Base-by-base conservation (phyloP, 208 protist species). In the Trypanosoma theileri region DNA sequence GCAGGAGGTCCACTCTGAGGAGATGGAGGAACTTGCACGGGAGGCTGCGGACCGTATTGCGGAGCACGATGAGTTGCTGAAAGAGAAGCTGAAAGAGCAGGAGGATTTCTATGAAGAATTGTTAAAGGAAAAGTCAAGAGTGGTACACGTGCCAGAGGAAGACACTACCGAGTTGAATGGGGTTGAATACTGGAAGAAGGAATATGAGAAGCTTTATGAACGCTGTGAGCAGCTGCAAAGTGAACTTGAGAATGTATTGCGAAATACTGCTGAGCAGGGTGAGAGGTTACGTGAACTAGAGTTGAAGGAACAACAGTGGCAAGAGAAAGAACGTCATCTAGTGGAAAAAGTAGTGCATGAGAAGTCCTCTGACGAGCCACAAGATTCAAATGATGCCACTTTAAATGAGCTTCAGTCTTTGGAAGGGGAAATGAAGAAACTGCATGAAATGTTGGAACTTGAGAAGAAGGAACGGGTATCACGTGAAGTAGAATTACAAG, bases 31-130 rank as follows among this genome's bases (percentile, higher is more conserved):
- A 22, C 53, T 90, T 50, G 71, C 77, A 3, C 72, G 73, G 13
- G 82, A 77, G 41, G 88, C 85, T 3, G 79, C 75, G 6, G 79
- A 79, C 3, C 82, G 73, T 31, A 79, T 94, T 48, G 75, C 73
- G 9, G 83, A 84, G 59, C 46, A 84, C 28, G 84, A 91, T 62
- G 58, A 84, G 44, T 65, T 77, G 45, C 81, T 82, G 48, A 51
- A 52, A 54, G 57, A 69, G 41, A 63, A 74, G 26, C 67, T 82
- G 0, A 68, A 77, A 41, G 71, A 82, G 59, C 61, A 73, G 45
- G 63, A 66, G 53, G 54, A 70, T 13, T 42, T 52, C 59, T 59
- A 59, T 42, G 55, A 59, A n/a, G 55, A 44, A 4, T 35, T 59
- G 16, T 19, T 66, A 44, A 16, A 31, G 6, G 63, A 59, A 22